These are phyloP conservation scores for Albugo laibachii DNA, from an alignment of 352 stramenopile genomes.

Conservation along the genomic window DNA sequence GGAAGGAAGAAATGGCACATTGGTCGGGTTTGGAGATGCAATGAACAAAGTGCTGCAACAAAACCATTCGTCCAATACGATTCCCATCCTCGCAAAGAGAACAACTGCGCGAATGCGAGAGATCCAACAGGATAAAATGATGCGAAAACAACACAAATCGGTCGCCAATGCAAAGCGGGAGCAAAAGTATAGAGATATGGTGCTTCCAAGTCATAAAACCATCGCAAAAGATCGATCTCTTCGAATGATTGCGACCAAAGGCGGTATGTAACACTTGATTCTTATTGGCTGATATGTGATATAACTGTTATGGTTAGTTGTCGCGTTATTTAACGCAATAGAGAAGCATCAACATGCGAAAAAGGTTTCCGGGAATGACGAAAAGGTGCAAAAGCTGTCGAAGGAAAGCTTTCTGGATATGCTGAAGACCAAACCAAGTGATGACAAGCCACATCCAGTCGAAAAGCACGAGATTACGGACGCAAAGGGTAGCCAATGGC, in stretches of 20 bases:
- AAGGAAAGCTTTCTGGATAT: constrained; percentile 70
- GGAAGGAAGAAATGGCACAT: constrained; percentile 23
- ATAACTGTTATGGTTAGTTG: constrained; percentile 17
- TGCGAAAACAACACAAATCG: constrained; percentile 37
- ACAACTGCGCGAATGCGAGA: constrained; percentile 68
- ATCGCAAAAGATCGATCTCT: constrained; percentile 39
- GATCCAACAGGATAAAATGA: constrained; percentile 54
- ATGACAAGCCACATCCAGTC: too few species aligned
- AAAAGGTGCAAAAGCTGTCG: constrained; percentile 56
- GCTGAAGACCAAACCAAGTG: constrained; percentile 20
- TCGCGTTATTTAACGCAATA: constrained; percentile 73
- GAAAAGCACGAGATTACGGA: too few species aligned
- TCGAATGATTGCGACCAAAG: constrained; percentile 68
- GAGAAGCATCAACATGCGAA: constrained; percentile 65
- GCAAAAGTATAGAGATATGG: constrained; percentile 62
- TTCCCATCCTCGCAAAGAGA: constrained; percentile 67
- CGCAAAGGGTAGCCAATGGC: too few species aligned
- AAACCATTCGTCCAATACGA: constrained; percentile 37
- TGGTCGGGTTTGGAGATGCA: constrained; percentile 63
- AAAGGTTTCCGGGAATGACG: constrained; percentile 43
- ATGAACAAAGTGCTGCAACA: constrained; percentile 76
- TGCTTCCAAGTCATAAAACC: constrained; percentile 34
- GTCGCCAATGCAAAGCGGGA: constrained; percentile 53
- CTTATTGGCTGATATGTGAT: not conserved
- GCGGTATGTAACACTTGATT: constrained; percentile 14